These are phyloP conservation scores for Candida cerambycidarum DNA, from an alignment of 805 yeast species.

Conservation along the genomic window DNA sequence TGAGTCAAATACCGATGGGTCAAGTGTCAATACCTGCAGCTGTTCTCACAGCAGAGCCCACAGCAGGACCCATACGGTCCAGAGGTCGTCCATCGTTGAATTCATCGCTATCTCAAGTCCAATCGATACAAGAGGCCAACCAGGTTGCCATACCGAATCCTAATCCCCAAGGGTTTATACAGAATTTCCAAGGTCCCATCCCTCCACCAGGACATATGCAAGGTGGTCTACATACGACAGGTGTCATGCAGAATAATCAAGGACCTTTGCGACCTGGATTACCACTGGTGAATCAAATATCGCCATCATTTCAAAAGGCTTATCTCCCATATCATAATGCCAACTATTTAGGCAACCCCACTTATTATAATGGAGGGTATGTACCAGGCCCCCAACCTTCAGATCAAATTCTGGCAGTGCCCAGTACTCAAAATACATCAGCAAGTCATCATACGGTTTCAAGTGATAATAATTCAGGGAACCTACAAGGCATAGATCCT, in stretches of 20 bases:
- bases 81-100: too few relatives aligned
- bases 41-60: too few relatives aligned
- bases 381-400: not conserved
- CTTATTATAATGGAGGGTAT: not conserved
- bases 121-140: too few relatives aligned
- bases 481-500: not conserved
- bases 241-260: too few relatives aligned
- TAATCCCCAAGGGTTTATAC: too few relatives aligned
- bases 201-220: too few relatives aligned
- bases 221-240: too few relatives aligned
- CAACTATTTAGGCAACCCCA: not conserved
- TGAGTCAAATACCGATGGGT: not conserved
- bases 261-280: not conserved
- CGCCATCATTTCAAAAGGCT: not conserved
- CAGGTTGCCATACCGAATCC: too few relatives aligned
- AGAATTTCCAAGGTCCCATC: too few relatives aligned
- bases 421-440: not conserved
- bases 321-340: not conserved
- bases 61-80: too few relatives aligned
- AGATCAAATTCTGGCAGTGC: not conserved
- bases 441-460: not conserved
- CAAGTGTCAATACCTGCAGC: too few relatives aligned
- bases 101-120: too few relatives aligned
- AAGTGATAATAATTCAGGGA: not conserved
- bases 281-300: not conserved